Percentiles rank a stretch among this genome's conserved stretches.
phyloP scores from a whole-genome alignment of 352 stramenopile genomes.

The Albugo candida region DNA sequence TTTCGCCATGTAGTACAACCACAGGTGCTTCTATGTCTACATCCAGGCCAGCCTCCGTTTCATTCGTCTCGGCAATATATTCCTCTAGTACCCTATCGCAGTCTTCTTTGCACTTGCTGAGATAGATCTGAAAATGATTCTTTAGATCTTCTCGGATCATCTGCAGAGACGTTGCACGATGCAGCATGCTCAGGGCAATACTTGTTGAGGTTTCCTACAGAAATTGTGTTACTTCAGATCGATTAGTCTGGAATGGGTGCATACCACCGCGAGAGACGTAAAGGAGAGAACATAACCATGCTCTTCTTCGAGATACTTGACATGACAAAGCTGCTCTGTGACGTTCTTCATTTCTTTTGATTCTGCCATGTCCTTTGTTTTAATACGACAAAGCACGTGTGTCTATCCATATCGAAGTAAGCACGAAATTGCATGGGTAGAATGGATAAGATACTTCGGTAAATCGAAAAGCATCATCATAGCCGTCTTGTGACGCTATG shows the following conservation, averaged over 20 bases:
- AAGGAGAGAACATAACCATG: conserved; percentile 45
- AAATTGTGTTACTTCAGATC: conserved; percentile 1
- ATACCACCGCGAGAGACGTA: conserved; percentile 22
- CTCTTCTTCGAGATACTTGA: conserved; percentile 20
- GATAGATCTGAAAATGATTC: conserved; percentile 24
- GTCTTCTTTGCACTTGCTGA: conserved; percentile 16
- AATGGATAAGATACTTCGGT: too few relatives aligned
- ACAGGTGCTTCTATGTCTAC: conserved; percentile 13
- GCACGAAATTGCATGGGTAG: too few relatives aligned
- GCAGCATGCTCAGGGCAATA: conserved; percentile 60
- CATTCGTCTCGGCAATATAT: conserved; percentile 22
- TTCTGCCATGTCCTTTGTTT: background rate
- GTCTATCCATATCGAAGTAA: too few relatives aligned
- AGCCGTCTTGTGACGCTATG: too few relatives aligned
- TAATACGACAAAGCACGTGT: background rate
- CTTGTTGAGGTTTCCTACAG: conserved; percentile 25
- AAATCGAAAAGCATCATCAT: conserved; percentile 2
- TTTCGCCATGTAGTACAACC: conserved; percentile 15
- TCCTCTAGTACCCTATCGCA: conserved; percentile 25
- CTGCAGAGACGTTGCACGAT: conserved; percentile 19
- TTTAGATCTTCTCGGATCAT: conserved; percentile 18
- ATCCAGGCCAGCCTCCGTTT: conserved; percentile 13
- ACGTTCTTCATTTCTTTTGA: conserved; percentile 16
- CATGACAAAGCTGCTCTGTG: conserved; percentile 21
- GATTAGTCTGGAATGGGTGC: background rate